A percentile compares a stretch with the other conserved stretches of the same genome.
Conservation (phyloP, 306 rosid species). For the Trichosanthes cucumerina region DNA sequence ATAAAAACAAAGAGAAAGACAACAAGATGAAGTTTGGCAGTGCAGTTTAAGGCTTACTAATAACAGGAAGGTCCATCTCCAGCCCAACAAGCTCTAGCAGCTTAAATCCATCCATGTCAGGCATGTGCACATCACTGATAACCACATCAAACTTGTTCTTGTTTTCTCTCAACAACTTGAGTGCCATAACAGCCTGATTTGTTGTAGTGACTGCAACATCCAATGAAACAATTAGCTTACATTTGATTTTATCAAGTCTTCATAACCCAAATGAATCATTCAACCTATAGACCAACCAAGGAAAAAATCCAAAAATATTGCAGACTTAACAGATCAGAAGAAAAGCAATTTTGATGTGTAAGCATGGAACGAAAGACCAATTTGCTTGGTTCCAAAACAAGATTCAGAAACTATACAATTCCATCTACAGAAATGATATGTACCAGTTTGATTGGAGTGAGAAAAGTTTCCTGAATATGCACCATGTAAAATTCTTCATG, state of each 20-base stretch:
- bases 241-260: neutral
- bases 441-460: neutral
- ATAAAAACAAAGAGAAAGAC: neutral
- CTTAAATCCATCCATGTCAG: conserved; percentile 99
- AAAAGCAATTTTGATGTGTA: neutral
- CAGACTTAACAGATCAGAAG: neutral
- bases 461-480: neutral
- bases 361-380: neutral
- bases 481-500: neutral
- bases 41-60: conserved; percentile 43
- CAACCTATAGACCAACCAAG: neutral
- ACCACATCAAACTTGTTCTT: conserved; percentile 76
- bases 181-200: conserved; percentile 68
- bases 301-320: neutral
- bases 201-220: conserved; percentile 74
- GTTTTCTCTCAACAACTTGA: conserved; percentile 75
- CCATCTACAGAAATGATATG: neutral
- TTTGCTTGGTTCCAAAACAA: neutral
- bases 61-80: conserved; percentile 99
- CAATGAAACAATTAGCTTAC: neutral
- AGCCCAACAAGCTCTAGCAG: conserved; percentile 93
- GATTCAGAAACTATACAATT: neutral
- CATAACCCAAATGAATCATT: neutral
- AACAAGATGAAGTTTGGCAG: neutral
- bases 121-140: conserved; percentile 98